phyloP scores from a whole-genome alignment of 805 yeast species.

The Candida orba region DNA sequence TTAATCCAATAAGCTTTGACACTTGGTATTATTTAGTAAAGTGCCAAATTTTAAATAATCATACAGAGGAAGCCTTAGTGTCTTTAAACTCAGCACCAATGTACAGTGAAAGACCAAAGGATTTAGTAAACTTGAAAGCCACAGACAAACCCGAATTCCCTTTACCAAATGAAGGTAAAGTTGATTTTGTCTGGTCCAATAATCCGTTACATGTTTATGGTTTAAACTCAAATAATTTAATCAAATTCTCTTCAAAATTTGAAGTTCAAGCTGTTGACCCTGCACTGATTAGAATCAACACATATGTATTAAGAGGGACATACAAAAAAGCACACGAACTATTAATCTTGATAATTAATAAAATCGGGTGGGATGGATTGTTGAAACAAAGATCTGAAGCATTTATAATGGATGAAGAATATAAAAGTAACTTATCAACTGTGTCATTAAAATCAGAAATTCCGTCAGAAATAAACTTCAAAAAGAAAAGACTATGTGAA shows the following conservation, averaged over 20 bases:
- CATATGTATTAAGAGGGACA: constrained; percentile 44
- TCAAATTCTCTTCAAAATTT: constrained; percentile 13
- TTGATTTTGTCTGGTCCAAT: constrained; percentile 41
- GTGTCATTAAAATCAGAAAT: constrained; percentile 12
- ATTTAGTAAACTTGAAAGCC: constrained; percentile 35
- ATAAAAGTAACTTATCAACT: constrained; percentile 29
- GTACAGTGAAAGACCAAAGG: constrained; percentile 36
- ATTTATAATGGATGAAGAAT: constrained; percentile 78
- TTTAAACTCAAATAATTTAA: constrained; percentile 20
- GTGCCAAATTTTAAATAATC: constrained; percentile 48
- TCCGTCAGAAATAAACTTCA: constrained; percentile 6
- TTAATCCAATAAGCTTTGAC: constrained; percentile 71
- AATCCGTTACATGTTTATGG: constrained; percentile 20
- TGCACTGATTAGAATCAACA: constrained; percentile 42
- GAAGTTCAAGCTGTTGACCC: constrained; percentile 42
- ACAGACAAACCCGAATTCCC: constrained; percentile 41
- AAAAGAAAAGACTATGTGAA: constrained; percentile 55
- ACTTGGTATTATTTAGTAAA: constrained; percentile 64
- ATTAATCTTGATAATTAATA: constrained; percentile 57
- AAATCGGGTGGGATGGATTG: constrained; percentile 78
- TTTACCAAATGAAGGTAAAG: constrained; percentile 46
- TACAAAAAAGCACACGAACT: constrained; percentile 59
- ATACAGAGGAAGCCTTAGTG: constrained; percentile 53
- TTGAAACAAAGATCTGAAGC: constrained; percentile 58
- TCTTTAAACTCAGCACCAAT: constrained; percentile 74